Percentiles rank a stretch among this genome's conserved stretches.
Evolutionary conservation across 768 basidiomycete genomes (phyloP).

Genomic region (Sarcodon aspratus): DNA sequence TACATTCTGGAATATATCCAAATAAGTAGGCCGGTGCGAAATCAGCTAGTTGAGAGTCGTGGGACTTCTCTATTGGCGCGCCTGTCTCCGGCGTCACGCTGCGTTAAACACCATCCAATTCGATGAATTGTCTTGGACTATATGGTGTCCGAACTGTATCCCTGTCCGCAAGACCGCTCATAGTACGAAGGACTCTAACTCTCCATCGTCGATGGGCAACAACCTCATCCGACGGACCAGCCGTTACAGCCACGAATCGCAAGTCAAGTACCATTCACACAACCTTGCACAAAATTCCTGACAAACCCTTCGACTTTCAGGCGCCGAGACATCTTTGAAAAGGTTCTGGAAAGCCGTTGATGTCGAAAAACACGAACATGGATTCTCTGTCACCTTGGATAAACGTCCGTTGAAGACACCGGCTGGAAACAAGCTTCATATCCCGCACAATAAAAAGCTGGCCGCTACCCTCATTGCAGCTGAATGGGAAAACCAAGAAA

Average conservation of each 20-base stretch:
- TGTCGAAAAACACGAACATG: slow-evolving; percentile 45
- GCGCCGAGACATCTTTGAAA: slow-evolving; percentile 76
- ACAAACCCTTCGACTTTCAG: slow-evolving; percentile 25
- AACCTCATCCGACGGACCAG: slow-evolving; percentile 1
- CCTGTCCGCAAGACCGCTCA: too few species aligned
- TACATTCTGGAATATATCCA: too few species aligned
- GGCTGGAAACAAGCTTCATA: slow-evolving; percentile 56
- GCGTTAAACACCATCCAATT: too few species aligned
- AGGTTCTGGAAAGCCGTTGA: slow-evolving; percentile 95
- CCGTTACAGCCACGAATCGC: slow-evolving; percentile 54
- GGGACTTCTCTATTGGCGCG: too few species aligned
- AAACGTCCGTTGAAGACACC: slow-evolving; percentile 83
- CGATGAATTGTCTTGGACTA: too few species aligned
- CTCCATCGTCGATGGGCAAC: background rate
- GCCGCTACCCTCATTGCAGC: slow-evolving; percentile 80
- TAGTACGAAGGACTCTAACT: background rate
- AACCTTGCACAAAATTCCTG: background rate
- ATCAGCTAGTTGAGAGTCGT: too few species aligned
- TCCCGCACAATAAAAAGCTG: slow-evolving; percentile 61
- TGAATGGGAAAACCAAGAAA: slow-evolving; percentile 95
- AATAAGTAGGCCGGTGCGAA: too few species aligned
- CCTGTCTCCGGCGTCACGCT: too few species aligned
- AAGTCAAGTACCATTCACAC: slow-evolving; percentile 10
- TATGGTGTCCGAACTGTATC: too few species aligned
- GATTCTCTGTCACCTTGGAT: slow-evolving; percentile 64